Percentiles rank a stretch among this genome's conserved stretches.
phyloP scores from a whole-genome alignment of 2,329 filamentous ascomycete genomes.

The Colletotrichum lentis region DNA sequence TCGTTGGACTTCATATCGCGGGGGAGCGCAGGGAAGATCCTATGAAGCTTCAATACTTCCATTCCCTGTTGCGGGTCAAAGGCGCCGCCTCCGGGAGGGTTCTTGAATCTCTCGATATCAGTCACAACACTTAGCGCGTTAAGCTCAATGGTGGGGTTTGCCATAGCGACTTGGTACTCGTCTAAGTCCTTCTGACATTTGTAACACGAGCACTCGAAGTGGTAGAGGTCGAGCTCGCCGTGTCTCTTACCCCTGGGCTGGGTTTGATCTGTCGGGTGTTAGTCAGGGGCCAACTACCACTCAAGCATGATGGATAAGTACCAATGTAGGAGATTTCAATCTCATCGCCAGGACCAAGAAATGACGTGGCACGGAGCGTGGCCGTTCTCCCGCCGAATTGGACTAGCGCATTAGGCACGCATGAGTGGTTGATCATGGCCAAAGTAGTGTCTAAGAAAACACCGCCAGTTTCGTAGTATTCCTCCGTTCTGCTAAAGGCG shows the following conservation, averaged over 20 bases:
- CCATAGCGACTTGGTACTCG: slow-evolving; percentile 59
- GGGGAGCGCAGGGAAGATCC: slow-evolving; percentile 1
- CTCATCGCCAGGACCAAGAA: slow-evolving; percentile 62
- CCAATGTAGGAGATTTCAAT: slow-evolving; percentile 70
- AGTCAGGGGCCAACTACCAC: background rate
- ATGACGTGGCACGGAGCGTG: slow-evolving; percentile 58
- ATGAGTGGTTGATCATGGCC: slow-evolving; percentile 71
- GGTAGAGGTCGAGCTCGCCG: slow-evolving; percentile 57
- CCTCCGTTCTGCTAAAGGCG: slow-evolving; percentile 65
- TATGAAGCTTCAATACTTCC: slow-evolving; percentile 4
- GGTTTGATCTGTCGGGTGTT: slow-evolving; percentile 54
- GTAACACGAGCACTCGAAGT: slow-evolving; percentile 61
- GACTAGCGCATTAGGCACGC: slow-evolving; percentile 66
- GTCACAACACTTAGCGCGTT: slow-evolving; percentile 57
- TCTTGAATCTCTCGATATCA: slow-evolving; percentile 43
- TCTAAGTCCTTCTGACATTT: slow-evolving; percentile 62
- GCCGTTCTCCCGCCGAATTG: slow-evolving; percentile 62
- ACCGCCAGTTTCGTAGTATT: slow-evolving; percentile 57
- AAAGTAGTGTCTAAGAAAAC: slow-evolving; percentile 65
- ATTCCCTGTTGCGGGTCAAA: background rate
- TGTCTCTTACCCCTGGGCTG: slow-evolving; percentile 54
- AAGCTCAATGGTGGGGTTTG: slow-evolving; percentile 52
- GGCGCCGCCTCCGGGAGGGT: slow-evolving; percentile 9
- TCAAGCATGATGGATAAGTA: slow-evolving; percentile 37
- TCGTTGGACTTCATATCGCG: slow-evolving; percentile 20